phyloP scores from a whole-genome alignment of 78 protist species.

The Reticulomyxa filosa region DNA sequence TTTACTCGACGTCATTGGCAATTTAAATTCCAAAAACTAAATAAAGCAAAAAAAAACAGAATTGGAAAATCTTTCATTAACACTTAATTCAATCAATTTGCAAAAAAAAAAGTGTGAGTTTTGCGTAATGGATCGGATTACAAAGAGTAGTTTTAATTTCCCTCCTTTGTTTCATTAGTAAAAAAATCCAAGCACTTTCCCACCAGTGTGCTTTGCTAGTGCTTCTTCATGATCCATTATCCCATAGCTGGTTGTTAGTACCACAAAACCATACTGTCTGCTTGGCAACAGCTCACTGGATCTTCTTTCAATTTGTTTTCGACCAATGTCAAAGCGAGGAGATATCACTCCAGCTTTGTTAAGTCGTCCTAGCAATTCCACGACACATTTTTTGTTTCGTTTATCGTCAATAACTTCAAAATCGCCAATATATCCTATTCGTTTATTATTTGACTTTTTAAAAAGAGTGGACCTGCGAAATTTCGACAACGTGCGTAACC shows the following conservation, averaged over 20 bases:
- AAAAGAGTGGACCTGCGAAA: neutral
- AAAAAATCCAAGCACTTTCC: conserved; percentile 86
- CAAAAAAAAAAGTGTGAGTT: too few species aligned
- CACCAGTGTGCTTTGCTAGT: conserved; percentile 80
- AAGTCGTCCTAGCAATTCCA: conserved; percentile 91
- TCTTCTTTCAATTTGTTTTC: conserved; percentile 53
- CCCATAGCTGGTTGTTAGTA: conserved; percentile 95
- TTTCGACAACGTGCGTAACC: neutral
- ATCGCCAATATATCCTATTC: conserved; percentile 93
- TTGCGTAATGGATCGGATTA: too few species aligned
- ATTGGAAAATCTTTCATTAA: too few species aligned
- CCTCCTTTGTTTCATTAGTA: too few species aligned
- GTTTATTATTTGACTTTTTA: neutral
- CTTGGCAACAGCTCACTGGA: conserved; percentile 80
- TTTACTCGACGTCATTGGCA: too few species aligned
- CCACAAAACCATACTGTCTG: conserved; percentile 93
- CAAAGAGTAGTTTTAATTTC: too few species aligned
- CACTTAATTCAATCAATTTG: too few species aligned
- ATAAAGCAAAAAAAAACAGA: too few species aligned
- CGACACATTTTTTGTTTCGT: conserved; percentile 93
- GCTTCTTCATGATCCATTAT: conserved; percentile 99
- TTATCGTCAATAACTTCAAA: conserved; percentile 98
- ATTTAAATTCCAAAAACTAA: too few species aligned
- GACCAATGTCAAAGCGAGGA: conserved; percentile 85
- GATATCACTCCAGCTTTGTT: conserved; percentile 97